A percentile compares a stretch with the other conserved stretches of the same genome.
phyloP scores from a whole-genome alignment of 2,329 filamentous ascomycete species.

The Aspergillus sojae region DNA sequence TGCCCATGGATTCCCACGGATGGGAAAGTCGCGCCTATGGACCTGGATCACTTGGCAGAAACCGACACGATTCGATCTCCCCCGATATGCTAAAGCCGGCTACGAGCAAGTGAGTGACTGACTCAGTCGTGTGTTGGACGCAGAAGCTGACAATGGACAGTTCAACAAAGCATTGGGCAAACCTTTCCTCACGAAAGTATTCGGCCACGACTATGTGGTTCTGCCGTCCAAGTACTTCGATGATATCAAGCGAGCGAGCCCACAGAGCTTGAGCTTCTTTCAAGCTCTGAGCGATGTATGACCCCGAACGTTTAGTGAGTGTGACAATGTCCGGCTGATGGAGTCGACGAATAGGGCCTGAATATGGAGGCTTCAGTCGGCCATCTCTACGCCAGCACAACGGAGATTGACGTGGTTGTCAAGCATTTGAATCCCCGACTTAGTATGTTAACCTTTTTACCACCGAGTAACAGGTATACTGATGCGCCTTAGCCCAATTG shows the following conservation, averaged over 20 bases:
- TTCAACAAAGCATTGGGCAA: not conserved
- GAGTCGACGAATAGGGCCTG: not conserved
- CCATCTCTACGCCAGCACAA: not conserved
- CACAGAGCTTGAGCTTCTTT: not conserved
- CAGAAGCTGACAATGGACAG: not conserved
- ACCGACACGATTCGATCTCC: not conserved
- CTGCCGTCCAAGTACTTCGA: not conserved
- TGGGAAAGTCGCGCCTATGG: constrained; percentile 1
- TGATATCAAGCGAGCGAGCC: not conserved
- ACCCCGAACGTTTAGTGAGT: not conserved
- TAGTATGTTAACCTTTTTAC: not conserved
- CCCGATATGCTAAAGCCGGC: not conserved
- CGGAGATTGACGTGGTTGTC: constrained; percentile 3
- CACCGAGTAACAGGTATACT: no score
- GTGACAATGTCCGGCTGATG: not conserved
- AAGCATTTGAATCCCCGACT: constrained; percentile 1
- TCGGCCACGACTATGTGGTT: not conserved
- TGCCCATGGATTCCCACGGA: not conserved
- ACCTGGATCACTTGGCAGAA: not conserved
- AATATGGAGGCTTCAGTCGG: constrained; percentile 6
- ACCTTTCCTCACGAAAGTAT: not conserved
- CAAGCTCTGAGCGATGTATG: not conserved
- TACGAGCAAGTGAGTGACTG: not conserved
- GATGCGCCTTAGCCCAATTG: no score
- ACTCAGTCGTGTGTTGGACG: not conserved